phyloP scores from a whole-genome alignment of 2,329 filamentous ascomycete species.

The Fusarium temperatum region DNA sequence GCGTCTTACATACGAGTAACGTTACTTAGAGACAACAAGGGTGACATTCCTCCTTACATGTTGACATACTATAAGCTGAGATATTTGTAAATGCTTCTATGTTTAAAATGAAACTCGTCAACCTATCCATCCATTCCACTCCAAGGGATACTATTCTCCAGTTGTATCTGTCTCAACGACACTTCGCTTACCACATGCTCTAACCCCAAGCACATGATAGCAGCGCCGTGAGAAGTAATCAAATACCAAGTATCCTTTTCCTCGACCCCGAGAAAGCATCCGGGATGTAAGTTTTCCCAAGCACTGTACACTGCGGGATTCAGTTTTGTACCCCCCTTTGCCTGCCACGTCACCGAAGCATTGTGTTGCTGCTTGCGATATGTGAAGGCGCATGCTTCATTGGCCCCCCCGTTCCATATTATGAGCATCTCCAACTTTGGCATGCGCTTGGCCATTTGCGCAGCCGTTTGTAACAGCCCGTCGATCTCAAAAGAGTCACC shows the following conservation, averaged over 20 bases:
- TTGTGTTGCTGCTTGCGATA: neutral
- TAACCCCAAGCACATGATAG: conserved; percentile 17
- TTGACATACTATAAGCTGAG: neutral
- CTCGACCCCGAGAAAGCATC: neutral
- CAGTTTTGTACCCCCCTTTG: conserved; percentile 3
- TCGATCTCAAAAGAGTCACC: neutral
- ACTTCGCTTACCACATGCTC: conserved; percentile 3
- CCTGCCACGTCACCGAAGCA: conserved; percentile 11
- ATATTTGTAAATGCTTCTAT: neutral
- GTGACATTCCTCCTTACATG: neutral
- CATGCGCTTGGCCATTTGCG: neutral
- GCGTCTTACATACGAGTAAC: neutral
- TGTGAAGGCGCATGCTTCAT: conserved; percentile 8
- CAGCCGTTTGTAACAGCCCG: neutral
- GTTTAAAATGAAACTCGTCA: no score
- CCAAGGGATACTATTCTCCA: neutral
- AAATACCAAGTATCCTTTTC: neutral
- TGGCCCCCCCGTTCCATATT: conserved; percentile 13
- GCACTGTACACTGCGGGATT: neutral
- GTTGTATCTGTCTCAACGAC: conserved; percentile 18
- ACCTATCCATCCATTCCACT: no score
- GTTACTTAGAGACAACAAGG: neutral
- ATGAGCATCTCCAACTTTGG: conserved; percentile 2
- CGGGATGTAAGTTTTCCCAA: conserved; percentile 6
- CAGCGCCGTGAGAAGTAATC: conserved; percentile 16